Base-by-base conservation (phyloP, 495 filamentous ascomycete genomes). In the Talaromyces trachyspermus region DNA sequence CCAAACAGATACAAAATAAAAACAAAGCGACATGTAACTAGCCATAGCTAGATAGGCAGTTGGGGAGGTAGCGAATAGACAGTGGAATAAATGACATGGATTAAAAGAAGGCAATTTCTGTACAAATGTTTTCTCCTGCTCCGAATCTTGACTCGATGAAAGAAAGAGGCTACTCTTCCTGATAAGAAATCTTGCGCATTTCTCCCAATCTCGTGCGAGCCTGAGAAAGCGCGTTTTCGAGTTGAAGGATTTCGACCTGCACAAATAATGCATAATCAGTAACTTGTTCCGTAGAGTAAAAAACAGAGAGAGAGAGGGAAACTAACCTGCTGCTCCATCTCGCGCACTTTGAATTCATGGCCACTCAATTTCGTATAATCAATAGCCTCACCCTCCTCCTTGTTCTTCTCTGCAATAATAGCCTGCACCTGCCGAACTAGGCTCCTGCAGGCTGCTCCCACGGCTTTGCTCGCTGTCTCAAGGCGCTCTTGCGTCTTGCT, bases 291-390 rank as follows among this genome's bases (percentile, higher is more conserved):
- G 4, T 2, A 9, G 17, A 29, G 8, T n/a, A 25, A 17, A 15
- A 36, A 50, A 40, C 17, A 10, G 39, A 43, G 36, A 32, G 45
- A 37, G 46, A 41, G 24, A 40, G 50, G 54, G 42, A 48, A 53
- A 78, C 81, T 53, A 74, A 95, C 90, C 87, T 98, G 94, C 65
- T 98, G 94, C 71, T 98, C 91, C 94, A 98, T 98, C 74, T 98
- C 89, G 58, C 84, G 77, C 11, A 95, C 88, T 73, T 98, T 98
- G 75, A 98, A 96, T 71, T 97, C 92, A 66, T 95, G 89, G 41
- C 83, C 78, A 55, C 86, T 88, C 27, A 97, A 69, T 64, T 86
- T 86, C 0, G 75, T 70, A 63, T 96, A 98, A 62, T 98, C 90
- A 24, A 92, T 80, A 8, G 57, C 54, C 25, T 95, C 94, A 15